phyloP scores from a whole-genome alignment of 495 filamentous ascomycete species.

The Penicillium steckii region DNA sequence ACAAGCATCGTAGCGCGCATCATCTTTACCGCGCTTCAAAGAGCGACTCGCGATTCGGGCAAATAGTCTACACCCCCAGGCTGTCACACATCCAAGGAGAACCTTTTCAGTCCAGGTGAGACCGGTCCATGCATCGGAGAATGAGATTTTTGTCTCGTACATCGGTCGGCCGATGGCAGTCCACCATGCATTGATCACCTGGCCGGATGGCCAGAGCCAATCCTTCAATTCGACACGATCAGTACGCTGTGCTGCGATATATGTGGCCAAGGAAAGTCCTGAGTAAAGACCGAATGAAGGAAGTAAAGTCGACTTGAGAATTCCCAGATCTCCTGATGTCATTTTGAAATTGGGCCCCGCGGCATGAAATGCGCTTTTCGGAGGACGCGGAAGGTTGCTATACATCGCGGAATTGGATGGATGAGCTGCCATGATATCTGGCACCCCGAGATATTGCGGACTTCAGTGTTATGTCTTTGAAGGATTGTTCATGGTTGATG shows the following conservation, averaged over 20 bases:
- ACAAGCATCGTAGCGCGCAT: constrained; percentile 49
- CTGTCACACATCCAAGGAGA: constrained; percentile 49
- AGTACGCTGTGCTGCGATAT: constrained; percentile 42
- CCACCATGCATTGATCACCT: constrained; percentile 59
- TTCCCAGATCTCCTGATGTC: constrained; percentile 32
- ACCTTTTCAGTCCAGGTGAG: constrained; percentile 52
- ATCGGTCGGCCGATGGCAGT: constrained; percentile 49
- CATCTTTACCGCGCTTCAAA: constrained; percentile 47
- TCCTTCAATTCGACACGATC: constrained; percentile 56
- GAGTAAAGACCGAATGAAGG: constrained; percentile 49
- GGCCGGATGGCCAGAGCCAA: constrained; percentile 53
- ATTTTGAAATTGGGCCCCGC: constrained; percentile 3
- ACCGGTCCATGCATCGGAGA: constrained; percentile 38
- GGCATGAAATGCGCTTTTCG: neutral
- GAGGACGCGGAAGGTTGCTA: too few species aligned
- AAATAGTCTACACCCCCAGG: constrained; percentile 55
- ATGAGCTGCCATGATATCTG: too few species aligned
- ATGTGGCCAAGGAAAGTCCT: constrained; percentile 45
- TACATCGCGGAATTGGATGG: too few species aligned
- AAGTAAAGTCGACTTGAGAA: constrained; percentile 50
- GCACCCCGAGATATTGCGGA: too few species aligned
- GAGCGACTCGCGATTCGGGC: constrained; percentile 47
- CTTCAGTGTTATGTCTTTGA: too few species aligned
- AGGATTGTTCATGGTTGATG: too few species aligned
- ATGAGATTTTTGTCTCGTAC: constrained; percentile 34